These are phyloP conservation scores for Amniculicola lignicola DNA, from an alignment of 495 filamentous ascomycete species.

Conservation along the genomic window DNA sequence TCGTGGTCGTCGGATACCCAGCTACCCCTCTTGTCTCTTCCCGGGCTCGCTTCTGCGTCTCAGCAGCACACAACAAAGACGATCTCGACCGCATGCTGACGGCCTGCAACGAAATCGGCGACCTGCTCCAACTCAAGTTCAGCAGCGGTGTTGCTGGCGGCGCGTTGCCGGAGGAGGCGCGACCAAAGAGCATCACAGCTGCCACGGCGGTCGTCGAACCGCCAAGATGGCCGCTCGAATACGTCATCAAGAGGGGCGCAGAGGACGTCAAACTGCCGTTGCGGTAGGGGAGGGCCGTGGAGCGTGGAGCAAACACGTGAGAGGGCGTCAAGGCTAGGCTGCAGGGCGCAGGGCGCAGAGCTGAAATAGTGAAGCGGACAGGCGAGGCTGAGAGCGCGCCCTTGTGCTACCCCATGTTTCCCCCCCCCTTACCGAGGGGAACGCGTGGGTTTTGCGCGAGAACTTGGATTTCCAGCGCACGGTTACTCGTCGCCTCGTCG, in stretches of 20 bases:
- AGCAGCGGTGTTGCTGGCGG: constrained; percentile 91
- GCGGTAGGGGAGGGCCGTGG: constrained; percentile 42
- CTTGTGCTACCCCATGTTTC: neutral
- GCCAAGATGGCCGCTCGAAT: constrained; percentile 77
- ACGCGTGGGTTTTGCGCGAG: neutral
- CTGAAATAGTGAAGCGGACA: neutral
- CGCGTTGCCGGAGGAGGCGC: constrained; percentile 66
- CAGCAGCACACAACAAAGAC: constrained; percentile 94
- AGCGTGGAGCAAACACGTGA: neutral
- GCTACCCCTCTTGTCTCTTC: constrained; percentile 96
- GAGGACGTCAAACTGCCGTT: constrained; percentile 73
- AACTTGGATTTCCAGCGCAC: neutral
- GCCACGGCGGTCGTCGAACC: constrained; percentile 54
- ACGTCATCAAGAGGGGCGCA: constrained; percentile 74
- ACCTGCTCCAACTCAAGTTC: constrained; percentile 91
- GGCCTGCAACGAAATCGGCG: constrained; percentile 90
- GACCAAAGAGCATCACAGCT: constrained; percentile 57
- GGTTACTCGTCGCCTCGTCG: constrained; percentile 2
- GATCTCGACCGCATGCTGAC: constrained; percentile 87
- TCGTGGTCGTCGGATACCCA: constrained; percentile 95
- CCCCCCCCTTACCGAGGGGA: neutral
- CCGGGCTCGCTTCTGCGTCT: constrained; percentile 91
- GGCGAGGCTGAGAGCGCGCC: neutral
- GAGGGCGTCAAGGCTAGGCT: neutral
- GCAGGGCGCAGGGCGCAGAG: constrained; percentile 9